Evolutionary conservation across 345 rosid species (phyloP).

Genomic region (Theobroma cacao): DNA sequence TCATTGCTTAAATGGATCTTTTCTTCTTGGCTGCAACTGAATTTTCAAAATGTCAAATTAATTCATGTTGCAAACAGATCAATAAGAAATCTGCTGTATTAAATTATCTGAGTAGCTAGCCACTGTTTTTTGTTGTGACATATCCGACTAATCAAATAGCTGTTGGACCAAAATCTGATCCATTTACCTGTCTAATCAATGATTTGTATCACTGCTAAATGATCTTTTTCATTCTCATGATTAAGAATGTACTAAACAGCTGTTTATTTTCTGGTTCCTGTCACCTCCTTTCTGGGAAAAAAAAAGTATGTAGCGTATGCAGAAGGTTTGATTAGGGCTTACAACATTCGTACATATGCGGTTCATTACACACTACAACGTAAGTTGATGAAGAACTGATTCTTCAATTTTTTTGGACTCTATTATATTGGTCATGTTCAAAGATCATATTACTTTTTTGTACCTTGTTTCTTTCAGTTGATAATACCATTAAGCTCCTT

Average conservation of each 20-base stretch:
- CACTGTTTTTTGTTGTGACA: not conserved
- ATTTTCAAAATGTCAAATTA: not conserved
- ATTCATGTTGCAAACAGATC: not conserved
- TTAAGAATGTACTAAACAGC: not conserved
- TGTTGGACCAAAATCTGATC: not conserved
- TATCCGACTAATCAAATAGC: not conserved
- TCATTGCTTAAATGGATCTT: not conserved
- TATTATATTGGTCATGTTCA: slow-evolving; percentile 9
- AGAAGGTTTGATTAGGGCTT: slow-evolving; percentile 95
- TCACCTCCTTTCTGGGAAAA: slow-evolving; percentile 9
- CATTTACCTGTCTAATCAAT: not conserved
- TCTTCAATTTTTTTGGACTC: not conserved
- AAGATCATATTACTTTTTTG: not conserved
- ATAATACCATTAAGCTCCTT: slow-evolving; percentile 85
- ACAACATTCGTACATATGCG: slow-evolving; percentile 91
- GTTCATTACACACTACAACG: slow-evolving; percentile 89
- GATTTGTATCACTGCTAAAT: not conserved
- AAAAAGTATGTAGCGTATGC: slow-evolving; percentile 92
- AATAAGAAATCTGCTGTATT: not conserved
- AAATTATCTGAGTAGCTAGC: not conserved
- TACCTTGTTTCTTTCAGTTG: slow-evolving; percentile 54
- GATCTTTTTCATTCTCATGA: not conserved
- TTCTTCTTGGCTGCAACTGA: not conserved
- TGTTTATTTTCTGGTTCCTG: slow-evolving; percentile 9
- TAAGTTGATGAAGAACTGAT: slow-evolving; percentile 36